phyloP scores from a whole-genome alignment of 345 rosid genomes.

The Gossypium ekmanianum region DNA sequence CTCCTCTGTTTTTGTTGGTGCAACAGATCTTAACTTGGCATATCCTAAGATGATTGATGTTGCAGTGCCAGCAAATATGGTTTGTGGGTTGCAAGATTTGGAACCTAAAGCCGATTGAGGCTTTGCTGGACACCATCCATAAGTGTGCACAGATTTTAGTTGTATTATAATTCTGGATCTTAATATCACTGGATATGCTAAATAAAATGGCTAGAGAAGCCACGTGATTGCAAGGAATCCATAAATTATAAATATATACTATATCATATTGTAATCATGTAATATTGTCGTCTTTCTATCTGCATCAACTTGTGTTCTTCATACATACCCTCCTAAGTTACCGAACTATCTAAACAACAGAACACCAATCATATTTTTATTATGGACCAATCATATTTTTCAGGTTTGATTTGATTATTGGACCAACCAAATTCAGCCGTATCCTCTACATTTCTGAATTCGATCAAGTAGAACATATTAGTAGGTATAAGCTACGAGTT shows the following conservation, averaged over 20 bases:
- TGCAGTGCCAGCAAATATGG: conserved; percentile 83
- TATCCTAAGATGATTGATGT: conserved; percentile 90
- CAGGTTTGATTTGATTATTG: not conserved
- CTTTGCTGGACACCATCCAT: not conserved
- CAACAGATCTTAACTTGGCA: conserved; percentile 67
- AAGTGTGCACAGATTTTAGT: not conserved
- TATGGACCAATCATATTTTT: not conserved
- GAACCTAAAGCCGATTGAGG: conserved; percentile 21
- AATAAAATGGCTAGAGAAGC: not conserved
- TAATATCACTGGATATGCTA: not conserved
- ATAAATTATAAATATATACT: not conserved
- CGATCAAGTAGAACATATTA: too few species aligned
- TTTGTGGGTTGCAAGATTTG: conserved; percentile 79
- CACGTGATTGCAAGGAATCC: not conserved
- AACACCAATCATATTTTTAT: not conserved
- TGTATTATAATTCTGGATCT: not conserved
- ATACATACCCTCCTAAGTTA: not conserved
- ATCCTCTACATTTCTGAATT: too few species aligned
- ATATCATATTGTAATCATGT: not conserved
- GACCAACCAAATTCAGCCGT: too few species aligned
- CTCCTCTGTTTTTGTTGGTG: not conserved
- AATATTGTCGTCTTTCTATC: not conserved
- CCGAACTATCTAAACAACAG: not conserved
- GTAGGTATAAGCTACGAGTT: too few species aligned
- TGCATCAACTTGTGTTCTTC: not conserved